A percentile compares a stretch with the other conserved stretches of the same genome.
phyloP scores from a whole-genome alignment of 1,139 yeast genomes.

The Nakaseomyces sp. region DNA sequence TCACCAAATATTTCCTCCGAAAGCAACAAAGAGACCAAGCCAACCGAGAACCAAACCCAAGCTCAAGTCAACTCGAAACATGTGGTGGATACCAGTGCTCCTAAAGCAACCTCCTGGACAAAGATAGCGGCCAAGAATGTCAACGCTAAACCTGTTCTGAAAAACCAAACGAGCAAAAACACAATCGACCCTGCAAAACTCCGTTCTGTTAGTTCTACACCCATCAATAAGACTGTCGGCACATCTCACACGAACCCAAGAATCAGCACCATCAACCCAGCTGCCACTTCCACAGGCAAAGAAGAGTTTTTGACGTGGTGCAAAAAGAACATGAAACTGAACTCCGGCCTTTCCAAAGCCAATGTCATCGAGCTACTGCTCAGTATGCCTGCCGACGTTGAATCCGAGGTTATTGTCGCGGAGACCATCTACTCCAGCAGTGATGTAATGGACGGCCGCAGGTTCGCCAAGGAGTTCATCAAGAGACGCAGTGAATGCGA shows the following conservation, averaged over 20 bases:
- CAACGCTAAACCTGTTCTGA: background rate
- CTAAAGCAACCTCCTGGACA: constrained; percentile 21
- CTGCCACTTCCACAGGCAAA: constrained; percentile 14
- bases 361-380: constrained; percentile 75
- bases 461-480: constrained; percentile 84
- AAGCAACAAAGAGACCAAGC: background rate
- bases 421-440: constrained; percentile 89
- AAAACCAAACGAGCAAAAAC: constrained; percentile 10
- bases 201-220: constrained; percentile 19
- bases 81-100: background rate
- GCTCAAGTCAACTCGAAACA: background rate
- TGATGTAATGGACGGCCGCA: constrained; percentile 87
- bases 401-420: constrained; percentile 76
- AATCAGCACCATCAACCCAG: background rate
- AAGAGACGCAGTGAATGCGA: constrained; percentile 70
- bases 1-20: background rate
- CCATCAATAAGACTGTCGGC: constrained; percentile 15
- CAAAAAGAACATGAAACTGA: constrained; percentile 61
- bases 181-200: constrained; percentile 19
- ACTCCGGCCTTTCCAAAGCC: constrained; percentile 62
- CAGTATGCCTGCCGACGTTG: constrained; percentile 64
- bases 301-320: constrained; percentile 83
- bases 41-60: background rate
- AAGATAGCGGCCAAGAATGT: constrained; percentile 21
- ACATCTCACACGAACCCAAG: constrained; percentile 26